Evolutionary conservation across 495 filamentous ascomycete species (phyloP), one percentile per base, ranked within the genome.

Genomic region (Tricharina praecox): DNA sequence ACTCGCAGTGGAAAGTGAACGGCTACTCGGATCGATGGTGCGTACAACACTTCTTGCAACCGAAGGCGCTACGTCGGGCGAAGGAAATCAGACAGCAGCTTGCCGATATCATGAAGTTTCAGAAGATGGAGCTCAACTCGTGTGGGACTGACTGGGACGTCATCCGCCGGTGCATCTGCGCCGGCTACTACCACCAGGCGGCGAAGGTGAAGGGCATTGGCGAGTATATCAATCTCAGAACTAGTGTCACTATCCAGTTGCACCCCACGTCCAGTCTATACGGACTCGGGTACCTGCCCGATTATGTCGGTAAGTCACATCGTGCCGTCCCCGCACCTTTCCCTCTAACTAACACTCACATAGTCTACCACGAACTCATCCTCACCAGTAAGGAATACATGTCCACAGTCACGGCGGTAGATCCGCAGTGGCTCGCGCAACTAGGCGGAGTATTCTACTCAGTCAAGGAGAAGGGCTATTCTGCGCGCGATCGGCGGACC

Each of bases 401-500:
- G 88, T 88, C 81, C 2, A 93, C 83, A 1, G 92, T 99, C 23
- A 99, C 92, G 4, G 75, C 85, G 0, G 90, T 99, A 2, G 92
- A 99, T 63, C 88, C 92, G 40, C 85, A 93, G 56, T 99, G 92
- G 92, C 77, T 99, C 54, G 92, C 92, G 13, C 90, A 99, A 58
- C 73, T 99, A 18, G 92, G 92, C 18, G 92, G 86, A n/a, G 92
- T 99, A 20, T 99, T 96, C 66, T 99, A 96, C 67, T 86, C 81
- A 10, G 76, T 96, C 60, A 95, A 94, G 66, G 88, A 96, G 67
- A 99, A 99, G 63, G 87, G 87, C 10, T 99, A 90, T 62, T 90
- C 82, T 13, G 81, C 83, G 4, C 74, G 83, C 24, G 85, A 96
- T 53, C 85, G 85, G 64, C 74, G 82, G 42, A 76, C 93, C 46